Base-by-base conservation (phyloP, 352 stramenopile genomes). In the Aphanomyces invadans region DNA sequence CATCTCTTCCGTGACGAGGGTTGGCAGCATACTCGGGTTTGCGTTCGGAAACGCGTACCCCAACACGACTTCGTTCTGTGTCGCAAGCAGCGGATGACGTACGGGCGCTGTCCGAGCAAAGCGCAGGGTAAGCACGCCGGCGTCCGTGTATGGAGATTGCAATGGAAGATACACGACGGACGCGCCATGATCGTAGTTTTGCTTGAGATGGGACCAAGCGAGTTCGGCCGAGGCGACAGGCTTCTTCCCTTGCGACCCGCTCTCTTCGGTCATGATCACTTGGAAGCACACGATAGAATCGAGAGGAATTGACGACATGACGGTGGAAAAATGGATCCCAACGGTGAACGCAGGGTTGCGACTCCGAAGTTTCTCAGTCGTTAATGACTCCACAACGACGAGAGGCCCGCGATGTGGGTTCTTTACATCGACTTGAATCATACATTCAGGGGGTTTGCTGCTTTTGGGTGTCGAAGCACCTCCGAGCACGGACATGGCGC, bases 1-100 rank as follows among this genome's bases (percentile, higher is more conserved):
- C 2, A 79, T 80, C 64, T 94, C 83, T 72, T 94, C 86, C 19
- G 89, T 72, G 29, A 67, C 60, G 21, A 67, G 60, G 2, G 60
- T 67, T 17, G 60, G 60, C 31, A 67, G 38, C 33, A 39, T 32
- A 21, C 38, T 49, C 4, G 48, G 48, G 32, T 49, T 60, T 29
- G 60, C 29, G 21, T 49, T 57, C 26, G 60, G 60, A 33, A 67
- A 67, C 32, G 60, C 60, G 33, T 67, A 67, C 21, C 42, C 26
- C 5, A 42, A 4, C 17, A 67, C 9, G n/a, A 67, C 42, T n/a
- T 56, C 11, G 49, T 60, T 67, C 23, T 67, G 60, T 17, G 60
- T 67, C 32, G 48, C 12, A 11, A 67, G 38, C 2, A 67, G 60
- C 12, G 60, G 3, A 52, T 67, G 60, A 3, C 38, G 15, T 7